Evolutionary conservation across 331 rosid species (phyloP).

Genomic region (Prunus yedoensis): DNA sequence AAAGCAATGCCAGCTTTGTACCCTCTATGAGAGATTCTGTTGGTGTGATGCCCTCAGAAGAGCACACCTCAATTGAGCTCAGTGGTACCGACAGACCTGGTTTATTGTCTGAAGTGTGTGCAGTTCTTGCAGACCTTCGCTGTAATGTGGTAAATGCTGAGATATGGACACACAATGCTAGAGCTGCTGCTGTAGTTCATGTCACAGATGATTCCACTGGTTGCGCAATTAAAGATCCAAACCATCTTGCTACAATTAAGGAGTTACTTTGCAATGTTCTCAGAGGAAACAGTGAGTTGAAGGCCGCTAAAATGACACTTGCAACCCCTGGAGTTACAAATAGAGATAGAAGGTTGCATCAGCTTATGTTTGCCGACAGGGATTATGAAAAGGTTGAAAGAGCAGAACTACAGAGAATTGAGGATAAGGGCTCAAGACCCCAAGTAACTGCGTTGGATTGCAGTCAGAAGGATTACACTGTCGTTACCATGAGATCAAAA

Average conservation of each 20-base stretch:
- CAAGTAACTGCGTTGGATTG: conserved; percentile 68
- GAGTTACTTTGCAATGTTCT: conserved; percentile 83
- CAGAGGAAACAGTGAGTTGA: conserved; percentile 61
- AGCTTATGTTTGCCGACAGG: conserved; percentile 93
- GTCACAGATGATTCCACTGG: conserved; percentile 75
- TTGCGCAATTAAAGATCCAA: conserved; percentile 62
- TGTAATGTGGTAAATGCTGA: conserved; percentile 87
- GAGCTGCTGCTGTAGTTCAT: conserved; percentile 91
- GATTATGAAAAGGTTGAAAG: conserved; percentile 76
- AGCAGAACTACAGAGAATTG: conserved; percentile 33
- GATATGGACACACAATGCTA: conserved; percentile 89
- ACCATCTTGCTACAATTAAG: conserved; percentile 62
- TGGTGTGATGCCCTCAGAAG: conserved; percentile 89
- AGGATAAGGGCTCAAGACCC: conserved; percentile 57
- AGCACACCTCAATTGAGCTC: conserved; percentile 88
- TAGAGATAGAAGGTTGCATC: conserved; percentile 86
- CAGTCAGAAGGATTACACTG: conserved; percentile 80
- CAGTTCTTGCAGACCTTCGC: conserved; percentile 85
- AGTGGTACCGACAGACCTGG: conserved; percentile 95
- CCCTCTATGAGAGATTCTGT: conserved; percentile 79
- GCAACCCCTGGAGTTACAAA: conserved; percentile 75
- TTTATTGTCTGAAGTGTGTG: conserved; percentile 90
- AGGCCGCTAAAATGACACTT: conserved; percentile 70
- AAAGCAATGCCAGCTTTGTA: conserved; percentile 64
- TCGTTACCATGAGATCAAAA: conserved; percentile 73